Evolutionary conservation across 2,329 filamentous ascomycete species (phyloP).

Genomic region (Exophiala aquamarina): DNA sequence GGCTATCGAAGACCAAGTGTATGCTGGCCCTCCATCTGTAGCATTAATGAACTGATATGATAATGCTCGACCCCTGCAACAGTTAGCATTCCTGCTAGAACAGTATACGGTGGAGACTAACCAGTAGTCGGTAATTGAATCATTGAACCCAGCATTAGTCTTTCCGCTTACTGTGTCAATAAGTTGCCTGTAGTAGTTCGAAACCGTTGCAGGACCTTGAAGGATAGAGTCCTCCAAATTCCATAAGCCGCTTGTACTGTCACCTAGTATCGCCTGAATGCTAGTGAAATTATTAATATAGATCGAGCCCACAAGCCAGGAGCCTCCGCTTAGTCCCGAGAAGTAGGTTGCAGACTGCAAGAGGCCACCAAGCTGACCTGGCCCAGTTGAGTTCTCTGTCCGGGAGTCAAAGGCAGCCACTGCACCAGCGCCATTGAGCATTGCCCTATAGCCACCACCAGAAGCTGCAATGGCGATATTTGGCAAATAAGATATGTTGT

Average conservation of each 20-base stretch:
- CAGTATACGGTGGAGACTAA: background rate
- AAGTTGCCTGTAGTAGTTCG: slow-evolving; percentile 65
- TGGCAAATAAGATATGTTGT: slow-evolving; percentile 57
- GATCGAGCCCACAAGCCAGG: slow-evolving; percentile 77
- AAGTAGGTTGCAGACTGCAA: slow-evolving; percentile 79
- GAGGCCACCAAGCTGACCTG: slow-evolving; percentile 73
- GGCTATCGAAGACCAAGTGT: slow-evolving; percentile 79
- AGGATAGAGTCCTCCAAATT: slow-evolving; percentile 63
- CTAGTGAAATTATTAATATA: slow-evolving; percentile 76
- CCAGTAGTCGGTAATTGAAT: slow-evolving; percentile 84
- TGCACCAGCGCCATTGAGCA: slow-evolving; percentile 78
- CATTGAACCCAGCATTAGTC: slow-evolving; percentile 62
- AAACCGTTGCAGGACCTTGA: slow-evolving; percentile 54
- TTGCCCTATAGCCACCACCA: slow-evolving; percentile 78
- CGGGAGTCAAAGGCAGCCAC: slow-evolving; percentile 75
- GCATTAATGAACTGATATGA: slow-evolving; percentile 80
- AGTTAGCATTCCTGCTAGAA: background rate
- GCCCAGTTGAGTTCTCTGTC: slow-evolving; percentile 58
- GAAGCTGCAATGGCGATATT: slow-evolving; percentile 75
- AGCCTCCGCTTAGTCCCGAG: slow-evolving; percentile 75
- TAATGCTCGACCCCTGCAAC: slow-evolving; percentile 63
- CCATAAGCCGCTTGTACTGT: slow-evolving; percentile 53
- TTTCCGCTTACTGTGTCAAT: slow-evolving; percentile 60
- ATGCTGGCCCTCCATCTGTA: slow-evolving; percentile 67
- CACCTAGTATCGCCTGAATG: slow-evolving; percentile 55